A percentile compares a stretch with the other conserved stretches of the same genome.
phyloP scores from a whole-genome alignment of 345 rosid genomes.

The Aquilaria sinensis region DNA sequence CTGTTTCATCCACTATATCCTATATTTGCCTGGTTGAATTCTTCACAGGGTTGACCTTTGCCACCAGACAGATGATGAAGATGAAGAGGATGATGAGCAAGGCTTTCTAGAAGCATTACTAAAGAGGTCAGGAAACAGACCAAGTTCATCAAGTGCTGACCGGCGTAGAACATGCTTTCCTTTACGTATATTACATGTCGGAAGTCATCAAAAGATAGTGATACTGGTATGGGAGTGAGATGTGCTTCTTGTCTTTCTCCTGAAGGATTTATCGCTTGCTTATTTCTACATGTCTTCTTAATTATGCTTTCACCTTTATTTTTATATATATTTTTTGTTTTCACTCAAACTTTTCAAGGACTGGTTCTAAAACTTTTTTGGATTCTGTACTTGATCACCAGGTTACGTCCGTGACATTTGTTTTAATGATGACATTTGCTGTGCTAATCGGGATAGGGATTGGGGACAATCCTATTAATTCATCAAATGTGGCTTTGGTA shows the following conservation, averaged over 20 bases:
- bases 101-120: conserved; percentile 47
- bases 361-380: conserved; percentile 1
- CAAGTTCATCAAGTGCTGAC: conserved; percentile 28
- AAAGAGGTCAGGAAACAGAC: conserved; percentile 28
- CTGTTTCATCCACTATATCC: conserved; percentile 4
- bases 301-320: not conserved
- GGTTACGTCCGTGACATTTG: conserved; percentile 34
- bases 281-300: not conserved
- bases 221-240: conserved; percentile 35
- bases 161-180: conserved; percentile 38
- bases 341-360: not conserved
- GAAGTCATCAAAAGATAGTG: conserved; percentile 64
- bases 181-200: conserved; percentile 39
- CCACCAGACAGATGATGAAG: conserved; percentile 60
- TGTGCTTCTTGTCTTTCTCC: conserved; percentile 5
- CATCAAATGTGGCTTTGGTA: conserved; percentile 49
- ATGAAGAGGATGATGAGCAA: conserved; percentile 54
- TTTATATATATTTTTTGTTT: not conserved
- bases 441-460: conserved; percentile 52
- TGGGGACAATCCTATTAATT: conserved; percentile 32
- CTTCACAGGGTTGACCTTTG: conserved; percentile 58
- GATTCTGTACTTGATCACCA: conserved; percentile 18
- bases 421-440: conserved; percentile 43
- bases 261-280: not conserved
- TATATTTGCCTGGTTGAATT: conserved; percentile 12